phyloP scores from a whole-genome alignment of 2,329 filamentous ascomycete genomes.

The Colletotrichum viniferum region DNA sequence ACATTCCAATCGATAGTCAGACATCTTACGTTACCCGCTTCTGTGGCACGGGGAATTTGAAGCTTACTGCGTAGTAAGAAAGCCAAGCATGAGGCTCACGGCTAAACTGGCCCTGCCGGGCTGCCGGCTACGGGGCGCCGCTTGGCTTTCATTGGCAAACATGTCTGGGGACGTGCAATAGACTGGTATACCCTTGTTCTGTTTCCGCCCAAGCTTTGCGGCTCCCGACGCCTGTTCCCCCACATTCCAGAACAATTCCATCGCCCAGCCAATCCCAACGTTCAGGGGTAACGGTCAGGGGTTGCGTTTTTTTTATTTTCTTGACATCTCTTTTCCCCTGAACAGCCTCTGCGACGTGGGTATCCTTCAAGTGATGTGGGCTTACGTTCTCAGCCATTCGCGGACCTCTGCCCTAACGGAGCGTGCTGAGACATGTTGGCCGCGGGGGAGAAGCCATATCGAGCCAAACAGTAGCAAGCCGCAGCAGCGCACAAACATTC shows the following conservation, averaged over 20 bases:
- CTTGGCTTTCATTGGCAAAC: neutral
- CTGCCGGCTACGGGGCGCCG: neutral
- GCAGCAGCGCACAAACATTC: neutral
- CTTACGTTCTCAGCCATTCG: neutral
- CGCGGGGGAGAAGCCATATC: neutral
- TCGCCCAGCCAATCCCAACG: neutral
- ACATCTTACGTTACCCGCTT: neutral
- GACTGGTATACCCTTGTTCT: neutral
- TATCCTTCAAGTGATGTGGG: neutral
- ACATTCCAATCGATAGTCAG: neutral
- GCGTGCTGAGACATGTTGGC: neutral
- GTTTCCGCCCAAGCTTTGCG: slow-evolving; percentile 2
- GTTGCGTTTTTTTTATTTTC: neutral
- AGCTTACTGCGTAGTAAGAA: neutral
- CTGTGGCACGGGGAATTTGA: neutral
- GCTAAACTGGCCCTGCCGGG: neutral
- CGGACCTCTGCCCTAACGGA: neutral
- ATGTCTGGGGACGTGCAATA: neutral
- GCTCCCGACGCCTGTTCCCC: slow-evolving; percentile 1
- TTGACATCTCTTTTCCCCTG: neutral
- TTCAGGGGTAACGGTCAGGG: neutral
- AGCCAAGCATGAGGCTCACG: neutral
- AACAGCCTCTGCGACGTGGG: neutral
- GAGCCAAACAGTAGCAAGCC: neutral
- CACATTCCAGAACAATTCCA: slow-evolving; percentile 1